These are phyloP conservation scores for Allantophomopsis lycopodina DNA, from an alignment of 2,329 filamentous ascomycete species.

Conservation along the genomic window DNA sequence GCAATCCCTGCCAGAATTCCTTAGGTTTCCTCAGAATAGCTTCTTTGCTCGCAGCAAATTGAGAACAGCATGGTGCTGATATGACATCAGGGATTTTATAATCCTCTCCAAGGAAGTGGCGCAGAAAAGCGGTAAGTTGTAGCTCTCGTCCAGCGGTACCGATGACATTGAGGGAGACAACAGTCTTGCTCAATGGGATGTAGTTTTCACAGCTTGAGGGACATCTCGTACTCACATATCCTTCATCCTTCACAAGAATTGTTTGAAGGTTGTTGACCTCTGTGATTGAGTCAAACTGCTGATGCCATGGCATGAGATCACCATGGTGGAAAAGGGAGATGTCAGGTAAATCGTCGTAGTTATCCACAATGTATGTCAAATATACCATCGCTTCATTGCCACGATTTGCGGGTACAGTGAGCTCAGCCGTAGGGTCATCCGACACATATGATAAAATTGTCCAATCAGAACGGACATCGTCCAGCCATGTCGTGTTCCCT, in stretches of 20 bases:
- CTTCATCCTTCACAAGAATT: too few species aligned
- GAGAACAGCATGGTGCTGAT: conserved; percentile 37
- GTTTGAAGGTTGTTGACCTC: too few species aligned
- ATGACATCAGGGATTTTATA: conserved; percentile 20
- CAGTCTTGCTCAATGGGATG: too few species aligned
- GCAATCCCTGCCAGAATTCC: conserved; percentile 26
- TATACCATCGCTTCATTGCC: conserved; percentile 51
- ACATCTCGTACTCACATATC: too few species aligned
- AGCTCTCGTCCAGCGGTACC: too few species aligned
- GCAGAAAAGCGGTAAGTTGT: too few species aligned
- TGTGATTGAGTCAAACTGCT: too few species aligned
- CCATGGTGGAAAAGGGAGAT: conserved; percentile 48
- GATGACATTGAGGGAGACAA: too few species aligned
- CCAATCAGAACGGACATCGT: too few species aligned
- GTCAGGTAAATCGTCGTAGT: conserved; percentile 44
- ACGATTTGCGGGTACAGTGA: conserved; percentile 39
- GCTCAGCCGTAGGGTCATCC: conserved; percentile 28
- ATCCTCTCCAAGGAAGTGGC: too few species aligned
- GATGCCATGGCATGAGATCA: conserved; percentile 29
- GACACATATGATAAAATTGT: conserved; percentile 26
- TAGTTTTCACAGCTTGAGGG: too few species aligned
- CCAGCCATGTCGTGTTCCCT: too few species aligned
- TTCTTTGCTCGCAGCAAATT: conserved; percentile 35
- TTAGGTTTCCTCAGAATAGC: conserved; percentile 16
- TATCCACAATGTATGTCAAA: conserved; percentile 45